Conservation (phyloP, 257 asterid species). For the Paraleonurus japonicus region DNA sequence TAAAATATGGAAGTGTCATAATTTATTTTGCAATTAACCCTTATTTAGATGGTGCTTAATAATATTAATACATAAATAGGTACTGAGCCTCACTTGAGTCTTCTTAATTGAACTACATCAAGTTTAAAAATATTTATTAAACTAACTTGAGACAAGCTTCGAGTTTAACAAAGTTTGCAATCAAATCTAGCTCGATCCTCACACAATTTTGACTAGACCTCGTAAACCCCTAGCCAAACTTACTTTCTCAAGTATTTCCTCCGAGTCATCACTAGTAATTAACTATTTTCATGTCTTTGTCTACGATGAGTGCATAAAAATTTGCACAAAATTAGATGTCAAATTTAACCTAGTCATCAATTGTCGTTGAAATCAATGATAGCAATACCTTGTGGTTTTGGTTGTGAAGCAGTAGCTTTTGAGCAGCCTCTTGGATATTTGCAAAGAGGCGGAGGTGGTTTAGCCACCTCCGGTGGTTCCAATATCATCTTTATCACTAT, state of each 20-base stretch:
- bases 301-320: neutral
- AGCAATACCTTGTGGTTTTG: constrained; percentile 66
- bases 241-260: constrained; percentile 8
- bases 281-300: neutral
- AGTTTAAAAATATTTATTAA: neutral
- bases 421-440: constrained; percentile 91
- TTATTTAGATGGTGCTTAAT: neutral
- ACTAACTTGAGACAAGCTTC: no score
- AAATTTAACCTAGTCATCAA: neutral
- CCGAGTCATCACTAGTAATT: neutral
- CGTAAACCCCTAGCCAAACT: neutral
- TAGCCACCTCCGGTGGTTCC: constrained; percentile 84
- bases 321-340: neutral
- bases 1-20: no score
- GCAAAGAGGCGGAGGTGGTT: constrained; percentile 79
- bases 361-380: neutral
- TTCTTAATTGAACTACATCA: neutral
- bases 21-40: no score
- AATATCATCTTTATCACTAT: constrained; percentile 62
- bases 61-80: neutral
- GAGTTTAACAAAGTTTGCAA: neutral
- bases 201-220: neutral
- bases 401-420: constrained; percentile 66
- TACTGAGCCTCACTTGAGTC: neutral
- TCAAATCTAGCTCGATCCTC: neutral